Base-by-base conservation (phyloP, 1,139 yeast genomes). In the Hemisphaericaspora xylofermentans region DNA sequence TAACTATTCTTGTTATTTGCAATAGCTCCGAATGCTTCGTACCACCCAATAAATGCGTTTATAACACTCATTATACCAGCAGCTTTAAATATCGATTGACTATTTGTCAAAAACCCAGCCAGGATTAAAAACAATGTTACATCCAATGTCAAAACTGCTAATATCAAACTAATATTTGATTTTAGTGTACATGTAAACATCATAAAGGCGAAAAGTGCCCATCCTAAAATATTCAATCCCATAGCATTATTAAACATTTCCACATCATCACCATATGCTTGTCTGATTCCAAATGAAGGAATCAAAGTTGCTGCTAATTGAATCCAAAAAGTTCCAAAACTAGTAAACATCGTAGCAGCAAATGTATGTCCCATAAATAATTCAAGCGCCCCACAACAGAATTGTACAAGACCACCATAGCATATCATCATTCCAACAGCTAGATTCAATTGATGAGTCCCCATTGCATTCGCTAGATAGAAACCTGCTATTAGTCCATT, bases 351-450 rank as follows among this genome's bases (percentile, higher is more conserved):
- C 14, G 69, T 63, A 32, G 59, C 67, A 48, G 68, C 74, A 53
- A 71, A 71, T 17, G 70, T 59, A 52, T 71, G 68, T 22, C 64
- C 63, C 9, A 56, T 49, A 14, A 56, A 47, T 46, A 76, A 56
- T 52, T 75, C 81, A 79, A 79, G 76, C 44, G 71, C 61, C 7
- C 82, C 82, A 6, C 75, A 74, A 33, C 71, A 58, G 5, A 73
- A 53, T 57, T 74, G 78, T 15, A 69, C 71, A 1, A 64, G 56
- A 10, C 81, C 80, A 4, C 78, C 74, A 39, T 74, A 73, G 47
- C 75, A 73, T 35, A 60, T 55, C 18, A 67, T 63, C 18, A 71
- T 59, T 17, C 76, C 76, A 38, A 84, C 61, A 4, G 66, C 73
- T 7, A 61, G 62, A 41, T 64, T 64, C 9, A 73, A 64, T 6